A percentile compares a stretch with the other conserved stretches of the same genome.
These are phyloP conservation scores for Drechslerella coelobrocha DNA, from an alignment of 2,329 filamentous ascomycete species.

Conservation along the genomic window DNA sequence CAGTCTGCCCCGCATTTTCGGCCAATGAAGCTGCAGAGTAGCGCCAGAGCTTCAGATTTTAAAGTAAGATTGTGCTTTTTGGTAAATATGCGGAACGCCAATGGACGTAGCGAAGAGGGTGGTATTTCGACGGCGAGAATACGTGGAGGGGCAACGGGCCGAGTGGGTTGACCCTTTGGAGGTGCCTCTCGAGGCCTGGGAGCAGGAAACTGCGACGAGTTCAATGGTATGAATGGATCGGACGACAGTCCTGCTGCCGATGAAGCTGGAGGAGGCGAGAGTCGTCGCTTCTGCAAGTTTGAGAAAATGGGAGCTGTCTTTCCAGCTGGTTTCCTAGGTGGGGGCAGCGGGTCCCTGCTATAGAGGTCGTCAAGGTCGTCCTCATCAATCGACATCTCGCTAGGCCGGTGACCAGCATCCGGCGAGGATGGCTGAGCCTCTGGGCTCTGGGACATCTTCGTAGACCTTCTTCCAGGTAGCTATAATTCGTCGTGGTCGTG, in stretches of 20 bases:
- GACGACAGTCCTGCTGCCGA: conserved; percentile 57
- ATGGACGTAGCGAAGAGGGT: conserved; percentile 80
- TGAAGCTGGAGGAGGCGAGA: conserved; percentile 57
- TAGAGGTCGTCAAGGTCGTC: conserved; percentile 34
- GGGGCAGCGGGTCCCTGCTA: conserved; percentile 31
- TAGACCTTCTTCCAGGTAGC: too few species aligned
- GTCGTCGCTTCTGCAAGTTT: conserved; percentile 51
- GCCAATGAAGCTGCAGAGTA: conserved; percentile 86
- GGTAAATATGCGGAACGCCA: conserved; percentile 94
- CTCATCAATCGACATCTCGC: conserved; percentile 43
- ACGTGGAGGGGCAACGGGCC: conserved; percentile 54
- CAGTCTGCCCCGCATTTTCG: conserved; percentile 94
- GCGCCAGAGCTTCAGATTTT: conserved; percentile 82
- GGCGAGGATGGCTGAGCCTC: conserved; percentile 31
- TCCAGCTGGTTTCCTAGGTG: conserved; percentile 30
- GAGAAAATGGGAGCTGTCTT: conserved; percentile 42
- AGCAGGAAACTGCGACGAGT: conserved; percentile 47
- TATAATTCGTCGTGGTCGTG: background rate
- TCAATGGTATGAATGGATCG: conserved; percentile 38
- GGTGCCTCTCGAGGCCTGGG: conserved; percentile 36
- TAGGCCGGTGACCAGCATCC: conserved; percentile 27
- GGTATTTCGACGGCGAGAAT: conserved; percentile 90
- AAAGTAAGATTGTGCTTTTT: conserved; percentile 97
- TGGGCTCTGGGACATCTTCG: conserved; percentile 36
- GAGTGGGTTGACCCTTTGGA: conserved; percentile 31